phyloP scores from a whole-genome alignment of 2,329 filamentous ascomycete genomes.

The Aspergillus sp. region DNA sequence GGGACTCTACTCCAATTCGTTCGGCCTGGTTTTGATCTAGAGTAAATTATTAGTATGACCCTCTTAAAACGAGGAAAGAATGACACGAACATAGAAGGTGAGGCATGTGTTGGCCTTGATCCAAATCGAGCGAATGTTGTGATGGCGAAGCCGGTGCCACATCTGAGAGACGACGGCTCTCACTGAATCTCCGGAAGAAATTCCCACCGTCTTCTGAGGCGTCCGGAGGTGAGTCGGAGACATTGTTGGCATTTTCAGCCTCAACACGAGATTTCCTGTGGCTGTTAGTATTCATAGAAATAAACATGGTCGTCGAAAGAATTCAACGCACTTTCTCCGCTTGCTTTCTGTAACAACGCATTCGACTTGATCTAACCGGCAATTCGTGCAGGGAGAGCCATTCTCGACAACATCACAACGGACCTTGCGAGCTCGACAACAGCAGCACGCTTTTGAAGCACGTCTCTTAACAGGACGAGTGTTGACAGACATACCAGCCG shows the following conservation, averaged over 20 bases:
- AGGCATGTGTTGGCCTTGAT: constrained; percentile 53
- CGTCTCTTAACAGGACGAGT: constrained; percentile 66
- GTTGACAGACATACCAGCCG: constrained; percentile 48
- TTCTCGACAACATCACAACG: constrained; percentile 88
- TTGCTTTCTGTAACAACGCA: constrained; percentile 69
- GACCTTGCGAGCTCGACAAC: constrained; percentile 82
- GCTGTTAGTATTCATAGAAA: neutral
- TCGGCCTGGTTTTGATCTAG: constrained; percentile 27
- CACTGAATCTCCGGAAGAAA: constrained; percentile 22
- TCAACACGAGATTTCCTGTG: constrained; percentile 37
- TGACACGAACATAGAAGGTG: constrained; percentile 55
- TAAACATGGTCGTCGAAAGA: neutral
- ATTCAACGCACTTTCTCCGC: constrained; percentile 51
- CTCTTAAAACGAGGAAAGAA: neutral
- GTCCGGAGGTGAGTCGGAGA: constrained; percentile 29
- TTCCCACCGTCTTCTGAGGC: constrained; percentile 26
- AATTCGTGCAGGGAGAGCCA: constrained; percentile 80
- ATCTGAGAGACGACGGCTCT: constrained; percentile 24
- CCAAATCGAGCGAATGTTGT: constrained; percentile 41
- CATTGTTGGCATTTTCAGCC: constrained; percentile 26
- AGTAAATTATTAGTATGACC: constrained; percentile 6
- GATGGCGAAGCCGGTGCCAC: constrained; percentile 36
- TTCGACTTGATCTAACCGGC: constrained; percentile 51
- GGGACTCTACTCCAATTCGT: constrained; percentile 44
- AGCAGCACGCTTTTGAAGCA: constrained; percentile 85